Conservation (phyloP, 2,329 filamentous ascomycete genomes). For the Cladosporium sp. region DNA sequence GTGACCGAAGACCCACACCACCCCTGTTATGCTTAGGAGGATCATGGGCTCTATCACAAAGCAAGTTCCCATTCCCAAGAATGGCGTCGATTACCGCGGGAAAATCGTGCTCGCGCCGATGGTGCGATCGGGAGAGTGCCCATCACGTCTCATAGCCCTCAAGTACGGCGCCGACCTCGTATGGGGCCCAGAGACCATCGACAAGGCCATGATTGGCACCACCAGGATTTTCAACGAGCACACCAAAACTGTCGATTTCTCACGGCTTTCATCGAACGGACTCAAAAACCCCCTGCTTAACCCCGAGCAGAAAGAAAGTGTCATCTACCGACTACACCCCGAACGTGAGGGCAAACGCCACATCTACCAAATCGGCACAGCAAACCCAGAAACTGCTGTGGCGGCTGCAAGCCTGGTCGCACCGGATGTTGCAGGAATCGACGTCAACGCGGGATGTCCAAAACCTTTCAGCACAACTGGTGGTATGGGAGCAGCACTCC, state of each 20-base stretch:
- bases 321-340: slow-evolving; percentile 85
- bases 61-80: slow-evolving; percentile 78
- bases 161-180: slow-evolving; percentile 96
- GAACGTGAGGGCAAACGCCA: slow-evolving; percentile 71
- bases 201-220: slow-evolving; percentile 87
- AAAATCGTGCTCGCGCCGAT: slow-evolving; percentile 96
- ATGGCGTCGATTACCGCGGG: slow-evolving; percentile 89
- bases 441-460: slow-evolving; percentile 97
- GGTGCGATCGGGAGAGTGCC: slow-evolving; percentile 85
- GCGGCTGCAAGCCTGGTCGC: slow-evolving; percentile 82
- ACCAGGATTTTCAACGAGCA: slow-evolving; percentile 73
- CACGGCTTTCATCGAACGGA: slow-evolving; percentile 71
- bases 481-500: slow-evolving; percentile 92
- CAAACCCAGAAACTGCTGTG: slow-evolving; percentile 79
- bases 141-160: slow-evolving; percentile 82
- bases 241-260: slow-evolving; percentile 83
- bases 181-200: slow-evolving; percentile 96
- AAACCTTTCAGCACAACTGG: slow-evolving; percentile 93
- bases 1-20: not conserved
- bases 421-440: slow-evolving; percentile 85
- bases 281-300: slow-evolving; percentile 58
- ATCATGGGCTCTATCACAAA: slow-evolving; percentile 44
- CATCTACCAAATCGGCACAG: slow-evolving; percentile 91
- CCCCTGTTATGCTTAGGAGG: slow-evolving; percentile 21
- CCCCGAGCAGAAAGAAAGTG: slow-evolving; percentile 58